Conservation (phyloP, 2,329 filamentous ascomycete genomes). For the Hypoxylon sp. region DNA sequence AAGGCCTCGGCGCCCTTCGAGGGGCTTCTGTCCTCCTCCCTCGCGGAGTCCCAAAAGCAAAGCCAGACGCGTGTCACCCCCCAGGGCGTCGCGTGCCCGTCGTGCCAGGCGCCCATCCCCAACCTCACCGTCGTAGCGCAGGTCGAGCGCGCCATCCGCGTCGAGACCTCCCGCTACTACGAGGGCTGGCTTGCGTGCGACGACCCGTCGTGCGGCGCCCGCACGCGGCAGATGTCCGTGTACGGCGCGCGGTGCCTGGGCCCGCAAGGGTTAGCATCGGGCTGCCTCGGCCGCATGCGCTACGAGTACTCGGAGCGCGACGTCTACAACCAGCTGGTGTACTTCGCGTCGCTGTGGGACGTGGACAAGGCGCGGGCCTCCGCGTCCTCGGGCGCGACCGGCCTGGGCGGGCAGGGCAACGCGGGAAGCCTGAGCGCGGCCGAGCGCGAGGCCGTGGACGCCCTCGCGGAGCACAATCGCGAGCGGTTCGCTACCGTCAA, state of each 20-base stretch:
- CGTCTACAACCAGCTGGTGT: conserved; percentile 94
- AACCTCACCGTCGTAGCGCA: conserved; percentile 85
- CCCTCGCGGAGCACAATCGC: conserved; percentile 85
- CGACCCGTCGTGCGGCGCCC: conserved; percentile 85
- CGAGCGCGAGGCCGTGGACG: conserved; percentile 73
- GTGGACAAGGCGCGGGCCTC: conserved; percentile 79
- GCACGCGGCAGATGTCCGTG: conserved; percentile 91
- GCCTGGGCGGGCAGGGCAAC: conserved; percentile 44
- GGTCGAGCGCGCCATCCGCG: conserved; percentile 84
- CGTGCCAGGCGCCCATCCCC: conserved; percentile 73
- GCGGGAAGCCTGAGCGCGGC: conserved; percentile 58
- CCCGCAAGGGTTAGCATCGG: conserved; percentile 83
- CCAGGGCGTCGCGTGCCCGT: conserved; percentile 78
- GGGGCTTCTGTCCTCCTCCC: conserved; percentile 70
- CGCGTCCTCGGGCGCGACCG: conserved; percentile 61
- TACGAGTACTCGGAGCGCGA: conserved; percentile 91
- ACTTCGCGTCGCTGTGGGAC: conserved; percentile 87
- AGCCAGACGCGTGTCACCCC: conserved; percentile 68
- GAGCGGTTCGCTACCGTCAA: conserved; percentile 80
- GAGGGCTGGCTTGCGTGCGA: conserved; percentile 92
- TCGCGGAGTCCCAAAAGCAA: conserved; percentile 46
- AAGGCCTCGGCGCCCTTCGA: conserved; percentile 79
- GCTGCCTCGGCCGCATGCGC: conserved; percentile 87
- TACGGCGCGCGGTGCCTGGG: conserved; percentile 92
- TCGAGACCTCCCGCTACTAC: conserved; percentile 86